phyloP scores from a whole-genome alignment of 768 basidiomycete species.

The Myochromella boudieri region DNA sequence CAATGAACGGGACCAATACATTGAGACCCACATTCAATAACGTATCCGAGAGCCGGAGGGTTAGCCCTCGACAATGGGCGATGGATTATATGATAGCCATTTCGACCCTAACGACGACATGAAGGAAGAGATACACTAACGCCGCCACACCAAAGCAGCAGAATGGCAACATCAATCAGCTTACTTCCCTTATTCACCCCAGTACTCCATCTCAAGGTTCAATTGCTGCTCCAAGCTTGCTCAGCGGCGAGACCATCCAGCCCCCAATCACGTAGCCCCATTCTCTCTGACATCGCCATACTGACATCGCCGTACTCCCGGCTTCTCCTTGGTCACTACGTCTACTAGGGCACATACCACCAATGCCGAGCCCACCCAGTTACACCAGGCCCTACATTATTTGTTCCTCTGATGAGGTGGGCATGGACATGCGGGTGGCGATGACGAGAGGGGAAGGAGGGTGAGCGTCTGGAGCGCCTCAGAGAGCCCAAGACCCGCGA shows the following conservation, averaged over 20 bases:
- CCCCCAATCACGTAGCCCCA: too few species aligned
- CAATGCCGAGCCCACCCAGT: too few species aligned
- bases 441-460: background rate
- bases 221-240: conserved; percentile 1
- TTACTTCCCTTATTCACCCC: conserved; percentile 48
- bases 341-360: too few species aligned
- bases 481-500: conserved; percentile 1
- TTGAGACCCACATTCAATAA: conserved; percentile 86
- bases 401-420: too few species aligned
- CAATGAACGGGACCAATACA: conserved; percentile 88
- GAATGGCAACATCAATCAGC: conserved; percentile 20
- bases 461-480: conserved; percentile 4
- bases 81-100: conserved; percentile 62
- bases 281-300: too few species aligned
- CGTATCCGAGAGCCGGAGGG: conserved; percentile 84
- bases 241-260: too few species aligned
- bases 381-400: too few species aligned
- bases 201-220: conserved; percentile 53
- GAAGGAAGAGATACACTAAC: conserved; percentile 47
- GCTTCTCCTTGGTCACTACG: too few species aligned
- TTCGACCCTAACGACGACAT: conserved; percentile 37
- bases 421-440: conserved; percentile 37
- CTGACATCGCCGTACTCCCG: too few species aligned
- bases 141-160: conserved; percentile 25
- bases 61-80: conserved; percentile 77